These are phyloP conservation scores for Simplicillium aogashimaense DNA, from an alignment of 2,329 filamentous ascomycete species.

Conservation along the genomic window DNA sequence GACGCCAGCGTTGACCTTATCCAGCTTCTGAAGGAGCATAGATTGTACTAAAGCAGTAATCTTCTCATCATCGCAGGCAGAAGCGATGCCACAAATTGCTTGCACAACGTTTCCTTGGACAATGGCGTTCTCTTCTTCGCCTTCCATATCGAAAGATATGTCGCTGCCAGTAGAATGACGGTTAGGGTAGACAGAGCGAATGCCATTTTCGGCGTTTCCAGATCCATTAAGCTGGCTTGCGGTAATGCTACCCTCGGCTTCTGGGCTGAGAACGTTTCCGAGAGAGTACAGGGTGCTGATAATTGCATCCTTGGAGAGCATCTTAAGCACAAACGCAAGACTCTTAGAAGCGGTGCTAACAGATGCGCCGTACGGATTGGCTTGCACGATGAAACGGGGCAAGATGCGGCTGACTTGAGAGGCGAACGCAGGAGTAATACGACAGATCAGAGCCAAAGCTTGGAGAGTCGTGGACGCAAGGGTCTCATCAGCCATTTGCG, in stretches of 20 bases:
- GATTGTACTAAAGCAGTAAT: slow-evolving; percentile 88
- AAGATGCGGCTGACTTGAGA: slow-evolving; percentile 69
- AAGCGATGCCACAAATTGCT: slow-evolving; percentile 84
- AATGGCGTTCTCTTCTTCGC: slow-evolving; percentile 67
- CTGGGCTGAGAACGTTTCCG: slow-evolving; percentile 86
- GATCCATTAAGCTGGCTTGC: slow-evolving; percentile 41
- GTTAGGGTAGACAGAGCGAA: slow-evolving; percentile 37
- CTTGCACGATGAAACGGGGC: slow-evolving; percentile 81
- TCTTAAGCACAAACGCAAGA: slow-evolving; percentile 69
- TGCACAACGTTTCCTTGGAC: slow-evolving; percentile 88
- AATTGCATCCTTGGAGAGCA: slow-evolving; percentile 81
- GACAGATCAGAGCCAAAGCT: slow-evolving; percentile 72
- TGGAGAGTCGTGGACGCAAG: slow-evolving; percentile 73
- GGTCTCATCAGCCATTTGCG: slow-evolving; percentile 71
- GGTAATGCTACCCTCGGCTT: slow-evolving; percentile 41
- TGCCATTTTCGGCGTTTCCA: slow-evolving; percentile 24
- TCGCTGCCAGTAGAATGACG: slow-evolving; percentile 60
- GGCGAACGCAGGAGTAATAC: slow-evolving; percentile 61
- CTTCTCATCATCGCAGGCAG: slow-evolving; percentile 73
- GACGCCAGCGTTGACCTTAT: slow-evolving; percentile 69
- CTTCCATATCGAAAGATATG: slow-evolving; percentile 65
- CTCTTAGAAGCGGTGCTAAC: slow-evolving; percentile 74
- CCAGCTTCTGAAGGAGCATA: slow-evolving; percentile 93
- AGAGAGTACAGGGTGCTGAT: slow-evolving; percentile 94
- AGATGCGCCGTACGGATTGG: slow-evolving; percentile 57